Conservation (phyloP, 1,284 basidiomycete genomes). For the Gymnopus androsaceus region DNA sequence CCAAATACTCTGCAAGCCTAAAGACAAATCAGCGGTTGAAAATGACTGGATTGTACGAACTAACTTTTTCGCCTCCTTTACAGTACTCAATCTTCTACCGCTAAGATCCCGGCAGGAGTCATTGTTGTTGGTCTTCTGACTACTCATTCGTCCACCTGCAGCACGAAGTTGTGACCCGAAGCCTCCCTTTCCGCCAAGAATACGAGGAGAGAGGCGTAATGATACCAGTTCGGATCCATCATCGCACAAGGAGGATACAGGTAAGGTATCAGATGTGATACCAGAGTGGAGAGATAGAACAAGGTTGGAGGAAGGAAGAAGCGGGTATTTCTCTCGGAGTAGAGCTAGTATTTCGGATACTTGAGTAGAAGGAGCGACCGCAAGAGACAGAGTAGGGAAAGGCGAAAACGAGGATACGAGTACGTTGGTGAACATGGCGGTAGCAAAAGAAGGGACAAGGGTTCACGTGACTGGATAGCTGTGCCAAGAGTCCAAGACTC, state of each 20-base stretch:
- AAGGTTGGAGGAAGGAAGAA: constrained; percentile 52
- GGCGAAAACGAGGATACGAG: constrained; percentile 77
- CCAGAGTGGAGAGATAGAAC: constrained; percentile 57
- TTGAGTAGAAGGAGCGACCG: constrained; percentile 52
- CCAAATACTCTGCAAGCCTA: constrained; percentile 89
- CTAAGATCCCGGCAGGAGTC: constrained; percentile 94
- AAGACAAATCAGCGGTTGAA: constrained; percentile 7
- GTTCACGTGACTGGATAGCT: not conserved
- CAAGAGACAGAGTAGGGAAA: constrained; percentile 71
- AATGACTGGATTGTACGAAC: constrained; percentile 17
- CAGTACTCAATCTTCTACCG: constrained; percentile 86
- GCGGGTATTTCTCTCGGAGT: constrained; percentile 58
- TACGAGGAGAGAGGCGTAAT: constrained; percentile 66
- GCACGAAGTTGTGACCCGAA: constrained; percentile 97
- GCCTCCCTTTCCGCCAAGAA: constrained; percentile 94
- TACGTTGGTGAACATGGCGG: constrained; percentile 49
- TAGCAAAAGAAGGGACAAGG: not conserved
- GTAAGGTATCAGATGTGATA: constrained; percentile 39
- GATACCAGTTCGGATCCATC: constrained; percentile 49
- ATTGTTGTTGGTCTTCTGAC: constrained; percentile 92
- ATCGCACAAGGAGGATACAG: constrained; percentile 47
- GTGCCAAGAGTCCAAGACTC: not conserved
- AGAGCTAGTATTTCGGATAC: constrained; percentile 53
- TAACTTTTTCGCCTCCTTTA: constrained; percentile 95
- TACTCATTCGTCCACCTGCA: constrained; percentile 96